Conservation (phyloP, 257 asterid species). For the Solanum lycopersicoides region DNA sequence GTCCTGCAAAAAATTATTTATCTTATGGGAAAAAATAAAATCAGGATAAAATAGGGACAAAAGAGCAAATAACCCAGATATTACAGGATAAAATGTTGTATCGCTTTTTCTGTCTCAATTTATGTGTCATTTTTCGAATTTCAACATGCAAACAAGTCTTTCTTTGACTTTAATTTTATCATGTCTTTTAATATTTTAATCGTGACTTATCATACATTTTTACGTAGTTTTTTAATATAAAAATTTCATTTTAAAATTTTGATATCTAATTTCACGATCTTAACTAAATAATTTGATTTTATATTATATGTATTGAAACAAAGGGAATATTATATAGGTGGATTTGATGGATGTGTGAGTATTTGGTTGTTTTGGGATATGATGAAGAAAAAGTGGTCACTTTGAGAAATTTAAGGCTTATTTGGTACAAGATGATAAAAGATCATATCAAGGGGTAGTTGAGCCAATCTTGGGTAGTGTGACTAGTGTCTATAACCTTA, state of each 20-base stretch:
- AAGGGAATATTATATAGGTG: neutral
- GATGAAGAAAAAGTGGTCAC: neutral
- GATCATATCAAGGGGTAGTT: neutral
- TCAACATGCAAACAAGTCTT: neutral
- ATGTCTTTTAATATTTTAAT: neutral
- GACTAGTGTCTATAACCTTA: neutral
- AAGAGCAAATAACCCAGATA: neutral
- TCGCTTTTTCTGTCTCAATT: fast-evolving
- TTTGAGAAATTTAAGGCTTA: neutral
- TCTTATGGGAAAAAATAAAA: neutral
- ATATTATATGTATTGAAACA: no score
- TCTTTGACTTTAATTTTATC: fast-evolving
- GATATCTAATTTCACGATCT: neutral
- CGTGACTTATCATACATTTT: fast-evolving
- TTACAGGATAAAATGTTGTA: neutral
- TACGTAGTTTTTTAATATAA: no score
- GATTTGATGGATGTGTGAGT: neutral
- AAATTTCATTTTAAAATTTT: no score
- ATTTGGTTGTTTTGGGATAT: neutral
- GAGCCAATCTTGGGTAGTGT: neutral
- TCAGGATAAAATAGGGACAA: neutral
- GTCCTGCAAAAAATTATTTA: neutral
- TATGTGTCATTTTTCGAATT: no score
- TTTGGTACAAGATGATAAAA: neutral
- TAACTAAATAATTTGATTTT: no score